Base-by-base conservation (phyloP, 495 filamentous ascomycete genomes). In the Aspergillus affinis region DNA sequence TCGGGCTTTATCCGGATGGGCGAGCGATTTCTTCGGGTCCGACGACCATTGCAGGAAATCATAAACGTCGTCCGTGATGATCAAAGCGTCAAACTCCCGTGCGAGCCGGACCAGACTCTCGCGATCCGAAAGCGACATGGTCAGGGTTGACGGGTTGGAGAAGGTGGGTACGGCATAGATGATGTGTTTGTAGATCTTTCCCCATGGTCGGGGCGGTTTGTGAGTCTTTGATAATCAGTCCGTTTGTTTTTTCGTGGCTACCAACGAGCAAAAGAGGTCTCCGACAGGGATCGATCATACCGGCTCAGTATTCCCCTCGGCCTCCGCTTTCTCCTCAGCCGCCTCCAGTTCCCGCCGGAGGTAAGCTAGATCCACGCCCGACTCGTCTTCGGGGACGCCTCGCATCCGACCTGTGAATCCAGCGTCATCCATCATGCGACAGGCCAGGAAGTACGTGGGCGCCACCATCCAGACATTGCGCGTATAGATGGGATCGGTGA, bases 61-160 rank as follows among this genome's bases (percentile, higher is more conserved):
- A 61, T 97, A 97, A 1, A 97, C 91, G 71, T 97, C 92, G 73
- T 97, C 92, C 13, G 81, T 82, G n/a, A 97, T 80, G 50, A 96
- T 71, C 6, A 96, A 74, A 4, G 90, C 90, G 65, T 97, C 86
- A 68, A 86, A 84, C 30, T 84, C 72, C 13, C 92, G 81, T 3
- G 92, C 92, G 5, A 93, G 64, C 7, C 74, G 69, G 6, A 96
- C 84, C 2, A 96, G 78, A 15, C 69, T 70, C 59, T 84, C 70
- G 0, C 92, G 81, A 7, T 85, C 81, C 20, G 72, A 65, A 23
- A 88, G 71, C 1, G 85, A 81, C 84, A 90, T 89, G 0, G 88
- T 91, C 61, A 85, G 86, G 5, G 84, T 86, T 0, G 88, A 89
- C 0, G 92, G 92, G 64, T 97, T 97, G 36, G 87, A 83, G 68